These are phyloP conservation scores for Boletus pseudo-olivaceus DNA, from an alignment of 768 basidiomycete genomes.

Conservation along the genomic window DNA sequence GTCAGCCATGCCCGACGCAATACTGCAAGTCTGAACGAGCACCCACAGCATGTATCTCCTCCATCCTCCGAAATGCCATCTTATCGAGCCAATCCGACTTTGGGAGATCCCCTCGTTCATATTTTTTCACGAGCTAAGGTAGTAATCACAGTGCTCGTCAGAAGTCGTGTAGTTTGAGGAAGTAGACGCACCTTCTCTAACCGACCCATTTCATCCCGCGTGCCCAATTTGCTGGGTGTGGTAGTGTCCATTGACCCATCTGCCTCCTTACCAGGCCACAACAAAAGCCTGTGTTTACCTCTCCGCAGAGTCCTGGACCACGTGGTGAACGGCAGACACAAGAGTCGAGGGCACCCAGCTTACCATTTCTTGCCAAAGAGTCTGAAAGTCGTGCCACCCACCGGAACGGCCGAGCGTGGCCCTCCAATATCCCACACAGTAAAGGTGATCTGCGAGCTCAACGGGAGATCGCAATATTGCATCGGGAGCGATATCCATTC, in stretches of 20 bases:
- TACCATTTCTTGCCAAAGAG: constrained; percentile 94
- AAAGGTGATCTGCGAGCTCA: constrained; percentile 84
- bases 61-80: constrained; percentile 90
- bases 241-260: constrained; percentile 78
- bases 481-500: constrained; percentile 93
- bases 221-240: constrained; percentile 84
- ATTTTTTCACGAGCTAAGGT: constrained; percentile 83
- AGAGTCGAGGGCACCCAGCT: constrained; percentile 13
- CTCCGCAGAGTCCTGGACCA: constrained; percentile 72
- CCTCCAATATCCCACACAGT: constrained; percentile 96
- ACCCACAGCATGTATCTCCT: constrained; percentile 86
- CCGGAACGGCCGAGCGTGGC: constrained; percentile 71
- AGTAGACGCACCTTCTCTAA: constrained; percentile 70
- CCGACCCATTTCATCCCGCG: constrained; percentile 90
- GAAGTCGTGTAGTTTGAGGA: background rate
- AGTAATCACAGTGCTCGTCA: background rate
- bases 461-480: constrained; percentile 88
- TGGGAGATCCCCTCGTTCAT: constrained; percentile 88
- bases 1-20: background rate
- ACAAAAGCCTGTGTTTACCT: constrained; percentile 83
- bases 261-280: constrained; percentile 83
- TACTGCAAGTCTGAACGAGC: background rate
- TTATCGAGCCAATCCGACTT: constrained; percentile 97
- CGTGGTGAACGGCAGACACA: background rate
- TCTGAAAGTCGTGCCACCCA: constrained; percentile 88